A percentile compares a stretch with the other conserved stretches of the same genome.
Evolutionary conservation across 202 grass and related monocot genomes (phyloP).

Genomic region (Dendrocalamus latiflorus): DNA sequence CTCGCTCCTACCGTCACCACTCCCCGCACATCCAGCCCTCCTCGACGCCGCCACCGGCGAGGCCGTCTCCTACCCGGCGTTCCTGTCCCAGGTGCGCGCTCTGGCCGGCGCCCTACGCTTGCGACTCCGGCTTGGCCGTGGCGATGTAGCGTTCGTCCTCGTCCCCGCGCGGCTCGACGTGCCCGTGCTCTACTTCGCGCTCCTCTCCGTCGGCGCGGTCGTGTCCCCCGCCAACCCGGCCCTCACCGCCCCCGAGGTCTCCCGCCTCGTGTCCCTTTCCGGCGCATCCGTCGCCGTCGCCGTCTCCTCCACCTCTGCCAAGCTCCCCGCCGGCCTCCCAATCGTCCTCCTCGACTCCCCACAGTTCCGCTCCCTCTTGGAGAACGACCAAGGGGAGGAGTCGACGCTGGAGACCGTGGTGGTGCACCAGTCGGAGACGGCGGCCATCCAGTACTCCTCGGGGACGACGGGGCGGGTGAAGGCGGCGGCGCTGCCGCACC

Average conservation of each 20-base stretch:
- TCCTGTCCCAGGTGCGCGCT: slow-evolving; percentile 26
- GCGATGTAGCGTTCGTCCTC: slow-evolving; percentile 58
- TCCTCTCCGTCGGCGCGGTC: slow-evolving; percentile 51
- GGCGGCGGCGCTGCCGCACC: slow-evolving; percentile 63
- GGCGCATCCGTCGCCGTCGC: slow-evolving; percentile 54
- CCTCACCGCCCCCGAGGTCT: slow-evolving; percentile 45
- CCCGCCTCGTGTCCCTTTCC: slow-evolving; percentile 45
- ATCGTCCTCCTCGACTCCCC: slow-evolving; percentile 58
- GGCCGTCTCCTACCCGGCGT: slow-evolving; percentile 27
- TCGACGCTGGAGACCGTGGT: background rate
- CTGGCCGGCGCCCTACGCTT: slow-evolving; percentile 5
- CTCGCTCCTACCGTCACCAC: slow-evolving; percentile 34
- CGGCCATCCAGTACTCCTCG: slow-evolving; percentile 68
- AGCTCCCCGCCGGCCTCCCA: slow-evolving; percentile 39
- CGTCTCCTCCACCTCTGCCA: slow-evolving; percentile 21
- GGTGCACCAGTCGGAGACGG: slow-evolving; percentile 47
- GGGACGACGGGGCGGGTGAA: slow-evolving; percentile 73
- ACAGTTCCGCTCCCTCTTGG: slow-evolving; percentile 32
- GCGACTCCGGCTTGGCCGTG: slow-evolving; percentile 2
- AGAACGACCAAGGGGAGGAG: background rate
- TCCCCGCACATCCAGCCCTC: slow-evolving; percentile 34
- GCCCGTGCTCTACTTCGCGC: slow-evolving; percentile 52
- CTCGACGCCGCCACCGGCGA: slow-evolving; percentile 42
- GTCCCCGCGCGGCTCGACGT: slow-evolving; percentile 34
- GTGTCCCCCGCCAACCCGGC: slow-evolving; percentile 43